Evolutionary conservation across 2,329 filamentous ascomycete species (phyloP).

Genomic region (Harringtonia aguacate): DNA sequence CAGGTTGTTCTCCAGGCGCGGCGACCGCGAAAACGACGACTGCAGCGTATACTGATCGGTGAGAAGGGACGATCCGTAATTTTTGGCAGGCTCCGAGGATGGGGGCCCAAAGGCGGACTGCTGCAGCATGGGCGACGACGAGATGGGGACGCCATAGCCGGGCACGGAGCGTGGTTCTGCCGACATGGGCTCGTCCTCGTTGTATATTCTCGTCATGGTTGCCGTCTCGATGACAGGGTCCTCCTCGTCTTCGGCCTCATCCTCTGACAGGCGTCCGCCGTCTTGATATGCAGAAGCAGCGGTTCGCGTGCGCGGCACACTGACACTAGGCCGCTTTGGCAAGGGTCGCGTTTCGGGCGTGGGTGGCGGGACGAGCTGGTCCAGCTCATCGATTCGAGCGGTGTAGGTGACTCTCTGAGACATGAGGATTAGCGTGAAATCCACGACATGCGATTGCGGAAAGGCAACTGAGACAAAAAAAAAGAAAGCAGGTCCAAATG

Average conservation of each 20-base stretch:
- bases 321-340: constrained; percentile 57
- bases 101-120: constrained; percentile 15
- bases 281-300: constrained; percentile 19
- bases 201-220: constrained; percentile 38
- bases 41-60: constrained; percentile 29
- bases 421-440: too few species aligned
- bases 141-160: constrained; percentile 16
- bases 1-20: constrained; percentile 24
- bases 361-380: constrained; percentile 52
- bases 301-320: constrained; percentile 9
- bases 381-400: constrained; percentile 77
- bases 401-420: constrained; percentile 82
- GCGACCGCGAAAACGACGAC: constrained; percentile 43
- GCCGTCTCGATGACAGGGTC: constrained; percentile 38
- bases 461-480: too few species aligned
- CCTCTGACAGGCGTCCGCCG: neutral
- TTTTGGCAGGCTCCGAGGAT: constrained; percentile 15
- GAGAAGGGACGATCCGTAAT: constrained; percentile 17
- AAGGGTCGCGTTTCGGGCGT: constrained; percentile 59
- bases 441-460: too few species aligned
- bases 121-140: constrained; percentile 13
- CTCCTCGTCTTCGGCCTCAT: constrained; percentile 28
- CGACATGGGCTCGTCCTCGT: constrained; percentile 19
- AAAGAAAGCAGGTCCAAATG: neutral
- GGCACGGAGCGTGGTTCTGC: constrained; percentile 14